These are phyloP conservation scores for Gloeostereum incarnatum DNA, from an alignment of 768 basidiomycete genomes.

Conservation along the genomic window DNA sequence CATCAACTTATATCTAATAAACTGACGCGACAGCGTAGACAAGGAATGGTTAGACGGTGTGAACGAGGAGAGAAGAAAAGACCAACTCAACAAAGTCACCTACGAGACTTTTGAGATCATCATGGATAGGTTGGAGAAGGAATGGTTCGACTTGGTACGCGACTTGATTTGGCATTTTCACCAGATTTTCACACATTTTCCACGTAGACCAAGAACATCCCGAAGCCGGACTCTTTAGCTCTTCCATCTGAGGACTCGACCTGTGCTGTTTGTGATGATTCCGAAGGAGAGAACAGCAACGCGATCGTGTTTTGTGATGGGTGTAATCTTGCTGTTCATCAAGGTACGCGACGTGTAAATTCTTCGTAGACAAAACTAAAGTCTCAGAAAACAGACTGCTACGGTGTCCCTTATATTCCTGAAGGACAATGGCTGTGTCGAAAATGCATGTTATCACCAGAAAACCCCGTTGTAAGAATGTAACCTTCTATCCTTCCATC, in stretches of 20 bases:
- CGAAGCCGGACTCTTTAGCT: conserved; percentile 78
- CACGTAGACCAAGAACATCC: conserved; percentile 81
- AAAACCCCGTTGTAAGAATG: conserved; percentile 79
- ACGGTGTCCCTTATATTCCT: conserved; percentile 98
- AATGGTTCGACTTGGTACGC: conserved; percentile 92
- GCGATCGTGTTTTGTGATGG: conserved; percentile 99
- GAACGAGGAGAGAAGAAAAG: conserved; percentile 75
- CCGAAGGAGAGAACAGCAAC: conserved; percentile 97
- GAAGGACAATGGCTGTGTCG: conserved; percentile 99
- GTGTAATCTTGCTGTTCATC: conserved; percentile 98
- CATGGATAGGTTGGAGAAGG: conserved; percentile 97
- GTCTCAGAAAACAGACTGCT: conserved; percentile 69
- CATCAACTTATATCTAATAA: neutral
- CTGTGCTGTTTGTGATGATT: conserved; percentile 96
- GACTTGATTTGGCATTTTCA: conserved; percentile 5
- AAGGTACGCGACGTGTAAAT: conserved; percentile 47
- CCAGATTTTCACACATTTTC: neutral
- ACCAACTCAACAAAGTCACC: conserved; percentile 58
- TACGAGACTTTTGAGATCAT: conserved; percentile 92
- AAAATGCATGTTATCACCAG: conserved; percentile 97
- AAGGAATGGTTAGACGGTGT: conserved; percentile 88
- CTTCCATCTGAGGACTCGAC: conserved; percentile 93
- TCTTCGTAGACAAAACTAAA: neutral
- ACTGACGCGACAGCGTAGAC: conserved; percentile 61
- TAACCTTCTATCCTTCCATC: neutral